A percentile compares a stretch with the other conserved stretches of the same genome.
Evolutionary conservation across 768 basidiomycete species (phyloP).

Genomic region (Russula brevipes): DNA sequence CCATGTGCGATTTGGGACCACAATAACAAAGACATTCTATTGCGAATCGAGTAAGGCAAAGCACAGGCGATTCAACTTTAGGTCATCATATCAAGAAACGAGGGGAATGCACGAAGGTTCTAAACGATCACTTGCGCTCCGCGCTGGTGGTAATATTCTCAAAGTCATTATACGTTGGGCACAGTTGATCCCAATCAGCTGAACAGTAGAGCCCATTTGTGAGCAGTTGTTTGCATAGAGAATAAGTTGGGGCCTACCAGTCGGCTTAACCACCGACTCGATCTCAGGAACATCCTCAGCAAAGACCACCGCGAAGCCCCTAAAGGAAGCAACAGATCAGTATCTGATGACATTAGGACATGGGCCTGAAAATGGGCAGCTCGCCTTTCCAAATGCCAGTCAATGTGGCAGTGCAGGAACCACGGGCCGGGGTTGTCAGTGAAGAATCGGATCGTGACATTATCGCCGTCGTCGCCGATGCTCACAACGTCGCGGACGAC

Average conservation of each 20-base stretch:
- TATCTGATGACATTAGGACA: background rate
- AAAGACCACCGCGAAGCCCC: conserved; percentile 1
- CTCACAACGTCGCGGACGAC: conserved; percentile 22
- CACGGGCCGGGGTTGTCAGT: conserved; percentile 26
- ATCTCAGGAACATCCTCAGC: conserved; percentile 3
- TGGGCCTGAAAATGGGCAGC: background rate
- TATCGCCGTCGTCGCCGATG: background rate
- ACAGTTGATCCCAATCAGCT: background rate
- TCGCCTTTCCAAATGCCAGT: conserved; percentile 8
- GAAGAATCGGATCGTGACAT: conserved; percentile 28
- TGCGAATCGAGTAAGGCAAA: too few species aligned
- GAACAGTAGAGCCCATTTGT: background rate
- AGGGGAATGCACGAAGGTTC: background rate
- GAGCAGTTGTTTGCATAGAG: background rate
- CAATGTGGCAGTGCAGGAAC: conserved; percentile 10
- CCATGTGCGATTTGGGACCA: too few species aligned
- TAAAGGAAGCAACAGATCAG: background rate
- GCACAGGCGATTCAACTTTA: too few species aligned
- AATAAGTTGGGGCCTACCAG: background rate
- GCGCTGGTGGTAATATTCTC: too few species aligned
- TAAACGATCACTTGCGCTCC: background rate
- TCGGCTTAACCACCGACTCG: background rate
- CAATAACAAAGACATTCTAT: too few species aligned
- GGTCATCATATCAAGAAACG: too few species aligned
- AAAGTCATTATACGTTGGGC: background rate